Evolutionary conservation across 768 basidiomycete genomes (phyloP).

Genomic region (Psilocybe azurescens): DNA sequence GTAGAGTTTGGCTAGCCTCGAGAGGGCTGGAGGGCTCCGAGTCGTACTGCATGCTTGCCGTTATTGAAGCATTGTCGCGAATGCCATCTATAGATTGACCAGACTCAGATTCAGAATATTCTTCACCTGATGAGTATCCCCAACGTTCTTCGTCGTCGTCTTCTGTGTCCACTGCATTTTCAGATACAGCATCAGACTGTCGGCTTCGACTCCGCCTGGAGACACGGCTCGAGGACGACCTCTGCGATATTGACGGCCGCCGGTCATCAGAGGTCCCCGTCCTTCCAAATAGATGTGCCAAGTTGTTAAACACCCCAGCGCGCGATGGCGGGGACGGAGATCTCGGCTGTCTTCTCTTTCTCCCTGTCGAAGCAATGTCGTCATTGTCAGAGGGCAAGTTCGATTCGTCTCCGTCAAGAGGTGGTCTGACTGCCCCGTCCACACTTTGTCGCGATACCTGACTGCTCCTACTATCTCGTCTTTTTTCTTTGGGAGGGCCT

Average conservation of each 20-base stretch:
- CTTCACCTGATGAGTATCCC: constrained; percentile 92
- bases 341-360: constrained; percentile 35
- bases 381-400: constrained; percentile 32
- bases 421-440: constrained; percentile 39
- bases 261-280: constrained; percentile 46
- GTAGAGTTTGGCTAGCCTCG: constrained; percentile 54
- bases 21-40: constrained; percentile 71
- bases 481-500: constrained; percentile 36
- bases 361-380: constrained; percentile 24
- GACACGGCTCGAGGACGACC: constrained; percentile 56
- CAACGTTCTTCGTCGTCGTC: constrained; percentile 78
- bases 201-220: constrained; percentile 59
- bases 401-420: constrained; percentile 34
- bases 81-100: constrained; percentile 35
- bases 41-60: constrained; percentile 72
- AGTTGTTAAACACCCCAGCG: constrained; percentile 62
- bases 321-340: constrained; percentile 43
- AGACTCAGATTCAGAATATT: constrained; percentile 55
- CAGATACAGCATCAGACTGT: constrained; percentile 62
- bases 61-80: constrained; percentile 48
- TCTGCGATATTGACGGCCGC: constrained; percentile 61
- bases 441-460: constrained; percentile 45
- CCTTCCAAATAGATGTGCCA: constrained; percentile 71
- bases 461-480: constrained; percentile 54
- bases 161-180: constrained; percentile 58